Percentiles rank a stretch among this genome's conserved stretches.
Conservation (phyloP, 371 early-diverging fungal species). For the Mucor mucedo region DNA sequence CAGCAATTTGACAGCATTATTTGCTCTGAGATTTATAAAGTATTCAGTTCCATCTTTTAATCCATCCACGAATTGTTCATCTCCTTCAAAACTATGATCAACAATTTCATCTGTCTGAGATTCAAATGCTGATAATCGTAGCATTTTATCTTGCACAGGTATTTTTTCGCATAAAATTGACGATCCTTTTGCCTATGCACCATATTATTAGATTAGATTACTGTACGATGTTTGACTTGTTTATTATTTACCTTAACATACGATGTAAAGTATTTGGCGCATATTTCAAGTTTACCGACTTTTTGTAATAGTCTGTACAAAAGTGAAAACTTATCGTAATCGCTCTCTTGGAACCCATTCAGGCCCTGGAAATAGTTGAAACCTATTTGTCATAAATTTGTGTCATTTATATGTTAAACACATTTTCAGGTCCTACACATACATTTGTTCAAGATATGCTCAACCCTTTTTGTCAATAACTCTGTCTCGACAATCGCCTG, state of each 20-base stretch:
- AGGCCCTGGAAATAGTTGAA: slow-evolving; percentile 68
- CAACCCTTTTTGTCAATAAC: slow-evolving; percentile 69
- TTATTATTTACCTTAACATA: slow-evolving; percentile 40
- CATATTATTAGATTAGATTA: neutral
- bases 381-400: slow-evolving; percentile 21
- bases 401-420: too few relatives aligned
- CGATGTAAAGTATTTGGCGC: slow-evolving; percentile 37
- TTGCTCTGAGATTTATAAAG: slow-evolving; percentile 82
- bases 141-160: slow-evolving; percentile 28
- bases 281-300: slow-evolving; percentile 40
- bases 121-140: slow-evolving; percentile 63
- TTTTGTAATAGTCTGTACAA: slow-evolving; percentile 56
- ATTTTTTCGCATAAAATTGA: slow-evolving; percentile 32
- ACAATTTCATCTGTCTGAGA: slow-evolving; percentile 71
- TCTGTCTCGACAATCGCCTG: slow-evolving; percentile 70
- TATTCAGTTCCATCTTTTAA: slow-evolving; percentile 83
- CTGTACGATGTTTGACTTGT: neutral
- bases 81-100: slow-evolving; percentile 66
- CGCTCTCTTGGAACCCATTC: slow-evolving; percentile 16
- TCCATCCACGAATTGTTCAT: slow-evolving; percentile 67
- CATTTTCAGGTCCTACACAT: slow-evolving; percentile 1
- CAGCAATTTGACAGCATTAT: slow-evolving; percentile 85
- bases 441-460: slow-evolving; percentile 71
- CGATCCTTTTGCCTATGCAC: slow-evolving; percentile 35
- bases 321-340: slow-evolving; percentile 60